phyloP scores from a whole-genome alignment of 352 stramenopile species.

The Globisporangium paddicum region DNA sequence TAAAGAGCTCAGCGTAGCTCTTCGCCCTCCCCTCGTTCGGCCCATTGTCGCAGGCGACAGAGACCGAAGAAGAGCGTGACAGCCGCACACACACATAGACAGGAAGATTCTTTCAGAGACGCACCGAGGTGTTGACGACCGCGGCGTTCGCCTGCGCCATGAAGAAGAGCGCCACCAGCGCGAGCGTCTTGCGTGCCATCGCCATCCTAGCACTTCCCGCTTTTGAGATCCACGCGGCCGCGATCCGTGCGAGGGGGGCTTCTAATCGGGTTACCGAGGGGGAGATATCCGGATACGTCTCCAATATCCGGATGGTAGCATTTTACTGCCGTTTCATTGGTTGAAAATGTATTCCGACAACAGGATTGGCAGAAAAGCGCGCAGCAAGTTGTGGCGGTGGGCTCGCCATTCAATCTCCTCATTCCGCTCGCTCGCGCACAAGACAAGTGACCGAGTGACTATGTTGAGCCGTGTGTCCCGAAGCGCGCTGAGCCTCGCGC shows the following conservation, averaged over 20 bases:
- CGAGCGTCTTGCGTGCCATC: slow-evolving; percentile 22
- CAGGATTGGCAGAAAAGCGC: slow-evolving; percentile 9
- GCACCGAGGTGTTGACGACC: slow-evolving; percentile 74
- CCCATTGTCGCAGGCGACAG: neutral
- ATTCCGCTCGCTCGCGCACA: neutral
- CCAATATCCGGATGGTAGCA: slow-evolving; percentile 8
- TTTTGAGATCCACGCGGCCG: slow-evolving; percentile 18
- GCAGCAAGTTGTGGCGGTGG: too few species aligned
- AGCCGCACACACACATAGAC: neutral
- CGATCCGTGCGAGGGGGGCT: slow-evolving; percentile 6
- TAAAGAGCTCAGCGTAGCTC: neutral
- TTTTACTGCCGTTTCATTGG: neutral
- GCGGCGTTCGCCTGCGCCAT: slow-evolving; percentile 28
- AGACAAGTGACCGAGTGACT: neutral
- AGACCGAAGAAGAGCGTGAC: slow-evolving; percentile 4
- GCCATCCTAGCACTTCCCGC: slow-evolving; percentile 8
- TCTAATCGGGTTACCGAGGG: neutral
- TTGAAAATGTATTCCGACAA: neutral
- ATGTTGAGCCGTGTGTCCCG: slow-evolving; percentile 76
- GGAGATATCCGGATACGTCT: slow-evolving; percentile 12
- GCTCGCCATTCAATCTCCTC: slow-evolving; percentile 21
- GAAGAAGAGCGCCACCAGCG: slow-evolving; percentile 24
- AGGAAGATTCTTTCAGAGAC: neutral
- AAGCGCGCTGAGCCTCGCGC: slow-evolving; percentile 53
- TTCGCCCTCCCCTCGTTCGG: neutral